Base-by-base conservation (phyloP, 352 stramenopile species). In the Phytophthora fragariaefolia region DNA sequence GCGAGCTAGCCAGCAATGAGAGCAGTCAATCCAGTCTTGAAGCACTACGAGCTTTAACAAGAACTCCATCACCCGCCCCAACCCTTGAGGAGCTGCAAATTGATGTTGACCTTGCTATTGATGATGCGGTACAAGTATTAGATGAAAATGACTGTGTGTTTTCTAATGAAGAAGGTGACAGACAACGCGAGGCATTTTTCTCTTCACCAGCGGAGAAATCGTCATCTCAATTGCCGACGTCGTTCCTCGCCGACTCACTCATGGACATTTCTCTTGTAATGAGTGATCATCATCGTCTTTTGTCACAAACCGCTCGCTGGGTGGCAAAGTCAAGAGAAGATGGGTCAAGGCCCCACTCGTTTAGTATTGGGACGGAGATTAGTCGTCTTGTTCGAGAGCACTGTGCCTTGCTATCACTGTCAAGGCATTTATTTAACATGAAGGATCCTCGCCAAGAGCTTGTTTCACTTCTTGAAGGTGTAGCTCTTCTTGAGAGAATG, bases 181-280 rank as follows among this genome's bases (percentile, higher is more conserved):
- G 17, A 18, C 32, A 50, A 12, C 54, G 23, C 47, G 36, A 55
- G 6, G 55, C 15, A 4, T 58, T 58, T 47, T 69, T 69, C 22
- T 38, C 24, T 24, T 48, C 34, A 7, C 13, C 32, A 7, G 23
- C 38, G 4, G 36, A 34, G 7, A 49, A 66, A 26, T 24, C 26
- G 3, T 47, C 36, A 9, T 63, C 65, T 20, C 45, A 60, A 0
- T 57, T 67, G 3, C 65, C 66, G 9, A 68, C 63, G 1, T 51
- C 73, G 4, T 79, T 79, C 23, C 60, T 92, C 17, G 74, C 81
- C 15, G 76, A 89, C 26, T 87, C 83, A 17, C 62, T 92, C 9
- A 59, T 89, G 47, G 83, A 90, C 42, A 92, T 92, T 45, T 90
- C 83, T 17, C 81, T 92, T 22, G 81, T 92, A 15, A 89, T 92